Conservation (phyloP, 768 basidiomycete species). For the Lactarius evosmus region DNA sequence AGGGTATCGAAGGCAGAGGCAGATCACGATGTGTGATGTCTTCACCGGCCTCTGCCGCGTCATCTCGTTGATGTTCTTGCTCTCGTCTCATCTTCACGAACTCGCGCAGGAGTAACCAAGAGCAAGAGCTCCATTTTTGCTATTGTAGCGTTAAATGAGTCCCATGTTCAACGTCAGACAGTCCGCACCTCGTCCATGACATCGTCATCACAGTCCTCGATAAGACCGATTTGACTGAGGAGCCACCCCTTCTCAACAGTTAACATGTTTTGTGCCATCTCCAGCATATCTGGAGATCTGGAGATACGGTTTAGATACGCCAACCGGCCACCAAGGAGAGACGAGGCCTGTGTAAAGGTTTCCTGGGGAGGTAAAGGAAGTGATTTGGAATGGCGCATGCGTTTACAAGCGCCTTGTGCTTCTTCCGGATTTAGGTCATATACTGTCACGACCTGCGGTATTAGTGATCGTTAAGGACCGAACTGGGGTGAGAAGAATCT, state of each 20-base stretch:
- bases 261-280: slow-evolving; percentile 62
- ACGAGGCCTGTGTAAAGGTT: slow-evolving; percentile 47
- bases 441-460: slow-evolving; percentile 60
- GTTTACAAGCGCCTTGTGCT: slow-evolving; percentile 53
- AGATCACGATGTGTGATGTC: slow-evolving; percentile 42
- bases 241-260: slow-evolving; percentile 78
- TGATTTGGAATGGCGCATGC: slow-evolving; percentile 47
- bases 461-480: slow-evolving; percentile 1
- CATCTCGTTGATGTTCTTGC: slow-evolving; percentile 44
- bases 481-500: not conserved
- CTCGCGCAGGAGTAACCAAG: slow-evolving; percentile 73
- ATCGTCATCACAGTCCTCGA: slow-evolving; percentile 80
- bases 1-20: slow-evolving; percentile 61
- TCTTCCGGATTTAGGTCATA: slow-evolving; percentile 63
- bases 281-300: slow-evolving; percentile 56
- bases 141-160: slow-evolving; percentile 28
- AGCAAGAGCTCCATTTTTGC: slow-evolving; percentile 83
- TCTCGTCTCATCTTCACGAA: slow-evolving; percentile 61
- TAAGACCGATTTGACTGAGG: slow-evolving; percentile 73
- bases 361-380: slow-evolving; percentile 37
- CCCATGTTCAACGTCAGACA: not conserved
- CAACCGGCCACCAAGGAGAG: slow-evolving; percentile 72
- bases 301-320: slow-evolving; percentile 71
- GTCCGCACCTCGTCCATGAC: slow-evolving; percentile 79
- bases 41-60: slow-evolving; percentile 39